These are phyloP conservation scores for Picea glauca DNA, from an alignment of 75 land plant genomes.

Conservation along the genomic window DNA sequence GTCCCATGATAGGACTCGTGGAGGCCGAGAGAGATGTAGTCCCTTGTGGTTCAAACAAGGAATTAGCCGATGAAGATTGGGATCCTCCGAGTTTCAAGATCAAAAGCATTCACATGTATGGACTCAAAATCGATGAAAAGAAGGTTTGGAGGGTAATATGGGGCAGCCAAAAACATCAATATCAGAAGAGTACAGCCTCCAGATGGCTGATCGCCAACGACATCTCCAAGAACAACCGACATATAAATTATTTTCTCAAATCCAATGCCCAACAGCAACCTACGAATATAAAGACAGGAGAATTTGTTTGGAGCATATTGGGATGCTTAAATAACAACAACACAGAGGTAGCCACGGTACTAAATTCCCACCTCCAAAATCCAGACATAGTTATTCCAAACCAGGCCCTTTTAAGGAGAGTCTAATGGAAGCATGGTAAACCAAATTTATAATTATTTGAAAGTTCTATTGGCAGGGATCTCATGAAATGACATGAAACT, in stretches of 20 bases:
- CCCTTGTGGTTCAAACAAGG: background rate
- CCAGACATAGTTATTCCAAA: constrained; percentile 1
- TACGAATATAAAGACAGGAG: background rate
- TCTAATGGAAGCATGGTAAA: too few relatives aligned
- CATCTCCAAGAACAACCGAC: background rate
- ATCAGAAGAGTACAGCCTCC: background rate
- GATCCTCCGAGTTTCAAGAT: constrained; percentile 12
- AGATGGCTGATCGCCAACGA: constrained; percentile 3
- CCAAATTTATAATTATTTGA: too few relatives aligned
- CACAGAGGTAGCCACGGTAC: too few relatives aligned
- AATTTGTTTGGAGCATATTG: constrained; percentile 6
- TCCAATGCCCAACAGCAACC: background rate
- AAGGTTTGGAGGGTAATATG: background rate
- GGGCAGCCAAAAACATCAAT: background rate
- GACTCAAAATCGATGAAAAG: constrained; percentile 37
- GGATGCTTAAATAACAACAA: background rate
- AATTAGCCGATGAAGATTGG: background rate
- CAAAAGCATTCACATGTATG: constrained; percentile 14
- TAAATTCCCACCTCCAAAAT: background rate
- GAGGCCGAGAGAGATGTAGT: constrained; percentile 32
- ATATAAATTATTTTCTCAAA: background rate
- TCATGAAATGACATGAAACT: too few relatives aligned
- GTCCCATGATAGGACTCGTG: constrained; percentile 70
- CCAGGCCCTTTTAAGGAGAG: too few relatives aligned
- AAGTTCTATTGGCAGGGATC: too few relatives aligned